Conservation (phyloP, 2,329 filamentous ascomycete species). For the Colletotrichum acutatum region DNA sequence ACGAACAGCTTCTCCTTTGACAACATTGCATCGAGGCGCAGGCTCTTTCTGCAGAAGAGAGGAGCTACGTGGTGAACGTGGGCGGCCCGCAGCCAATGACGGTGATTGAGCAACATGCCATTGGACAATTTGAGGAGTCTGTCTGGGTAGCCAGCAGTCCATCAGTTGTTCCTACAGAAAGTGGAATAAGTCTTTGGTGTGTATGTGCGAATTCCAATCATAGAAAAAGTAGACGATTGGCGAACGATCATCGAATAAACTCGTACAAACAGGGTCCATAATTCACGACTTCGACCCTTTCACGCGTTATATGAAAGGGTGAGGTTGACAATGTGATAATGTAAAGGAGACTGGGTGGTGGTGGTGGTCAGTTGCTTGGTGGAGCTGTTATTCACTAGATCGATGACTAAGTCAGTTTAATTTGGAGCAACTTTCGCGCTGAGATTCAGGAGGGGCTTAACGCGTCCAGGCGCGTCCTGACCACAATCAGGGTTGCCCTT, state of each 20-base stretch:
- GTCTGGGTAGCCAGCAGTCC: background rate
- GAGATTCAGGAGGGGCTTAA: background rate
- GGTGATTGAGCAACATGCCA: background rate
- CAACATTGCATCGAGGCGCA: slow-evolving; percentile 21
- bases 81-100: slow-evolving; percentile 26
- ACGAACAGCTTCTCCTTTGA: slow-evolving; percentile 5
- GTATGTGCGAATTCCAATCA: background rate
- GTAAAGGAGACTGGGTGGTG: no score
- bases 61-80: slow-evolving; percentile 25
- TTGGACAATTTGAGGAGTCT: slow-evolving; percentile 6
- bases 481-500: background rate
- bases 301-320: background rate
- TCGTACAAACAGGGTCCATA: background rate
- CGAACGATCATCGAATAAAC: background rate
- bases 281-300: background rate
- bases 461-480: background rate
- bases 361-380: background rate
- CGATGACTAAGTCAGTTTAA: background rate
- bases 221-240: background rate
- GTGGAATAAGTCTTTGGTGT: background rate
- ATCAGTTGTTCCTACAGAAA: background rate
- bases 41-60: slow-evolving; percentile 4
- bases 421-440: background rate
- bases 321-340: no score
- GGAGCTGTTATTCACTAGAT: background rate